A percentile compares a stretch with the other conserved stretches of the same genome.
These are phyloP conservation scores for Sporothrix brasiliensis DNA, from an alignment of 2,329 filamentous ascomycete genomes.

Conservation along the genomic window DNA sequence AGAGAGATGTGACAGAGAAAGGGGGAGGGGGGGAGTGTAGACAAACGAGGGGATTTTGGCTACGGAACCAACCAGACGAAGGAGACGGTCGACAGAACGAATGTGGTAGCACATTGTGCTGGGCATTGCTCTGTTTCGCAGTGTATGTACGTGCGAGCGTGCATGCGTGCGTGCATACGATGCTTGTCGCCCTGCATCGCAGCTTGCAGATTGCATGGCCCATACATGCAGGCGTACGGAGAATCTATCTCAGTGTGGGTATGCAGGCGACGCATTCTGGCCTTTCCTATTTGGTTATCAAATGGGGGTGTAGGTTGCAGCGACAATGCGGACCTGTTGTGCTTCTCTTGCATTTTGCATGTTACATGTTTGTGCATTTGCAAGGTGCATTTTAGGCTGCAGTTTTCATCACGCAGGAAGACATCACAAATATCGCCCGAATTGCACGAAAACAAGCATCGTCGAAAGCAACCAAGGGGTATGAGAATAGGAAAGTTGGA, in stretches of 20 bases:
- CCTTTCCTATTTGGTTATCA: conserved; percentile 9
- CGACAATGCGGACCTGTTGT: not conserved
- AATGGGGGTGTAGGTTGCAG: not conserved
- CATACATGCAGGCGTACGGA: conserved; percentile 6
- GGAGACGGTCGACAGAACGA: not conserved
- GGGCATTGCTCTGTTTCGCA: not conserved
- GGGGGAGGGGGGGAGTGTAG: not conserved
- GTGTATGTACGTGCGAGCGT: not conserved
- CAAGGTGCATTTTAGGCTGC: not conserved
- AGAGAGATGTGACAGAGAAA: not conserved
- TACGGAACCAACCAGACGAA: not conserved
- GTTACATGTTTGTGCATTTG: conserved; percentile 2
- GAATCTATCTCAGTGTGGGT: not conserved
- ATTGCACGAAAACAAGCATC: not conserved
- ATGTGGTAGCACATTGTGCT: not conserved
- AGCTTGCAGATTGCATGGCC: conserved; percentile 1
- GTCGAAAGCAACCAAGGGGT: not conserved
- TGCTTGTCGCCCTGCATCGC: conserved; percentile 18
- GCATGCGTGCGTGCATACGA: not conserved
- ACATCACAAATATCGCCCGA: not conserved
- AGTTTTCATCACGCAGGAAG: conserved; percentile 18
- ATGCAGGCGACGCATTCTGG: not conserved
- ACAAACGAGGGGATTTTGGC: not conserved
- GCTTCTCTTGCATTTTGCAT: not conserved
- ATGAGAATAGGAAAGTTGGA: not conserved